These are phyloP conservation scores for Tricholomella constricta DNA, from an alignment of 768 basidiomycete species.

Conservation along the genomic window DNA sequence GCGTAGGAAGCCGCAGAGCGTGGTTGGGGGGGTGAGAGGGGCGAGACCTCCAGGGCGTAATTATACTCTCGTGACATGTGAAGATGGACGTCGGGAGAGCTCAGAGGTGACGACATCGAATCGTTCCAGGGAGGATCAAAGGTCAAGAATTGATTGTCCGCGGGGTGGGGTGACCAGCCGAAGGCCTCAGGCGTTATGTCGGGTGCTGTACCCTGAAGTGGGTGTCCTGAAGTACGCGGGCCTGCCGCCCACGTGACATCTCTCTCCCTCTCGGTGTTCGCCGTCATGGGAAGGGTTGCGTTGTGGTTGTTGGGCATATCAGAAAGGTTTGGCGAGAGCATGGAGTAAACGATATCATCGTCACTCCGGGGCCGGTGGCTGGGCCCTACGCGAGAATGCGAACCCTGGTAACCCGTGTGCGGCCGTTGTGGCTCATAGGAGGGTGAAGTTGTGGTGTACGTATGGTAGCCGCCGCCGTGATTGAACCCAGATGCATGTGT, in stretches of 20 bases:
- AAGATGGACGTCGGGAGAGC: slow-evolving; percentile 19
- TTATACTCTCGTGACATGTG: slow-evolving; percentile 21
- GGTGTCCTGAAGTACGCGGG: slow-evolving; percentile 5
- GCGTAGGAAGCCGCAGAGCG: slow-evolving; percentile 23
- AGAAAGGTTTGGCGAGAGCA: slow-evolving; percentile 11
- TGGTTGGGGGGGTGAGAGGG: slow-evolving; percentile 31
- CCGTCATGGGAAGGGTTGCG: not conserved
- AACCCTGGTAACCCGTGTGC: slow-evolving; percentile 8
- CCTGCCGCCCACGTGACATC: slow-evolving; percentile 11
- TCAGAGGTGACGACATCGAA: slow-evolving; percentile 26
- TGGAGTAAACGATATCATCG: slow-evolving; percentile 13
- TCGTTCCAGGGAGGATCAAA: slow-evolving; percentile 31
- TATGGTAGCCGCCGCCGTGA: slow-evolving; percentile 1
- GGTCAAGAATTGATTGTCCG: slow-evolving; percentile 27
- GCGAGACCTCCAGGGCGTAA: slow-evolving; percentile 35
- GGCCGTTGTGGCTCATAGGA: slow-evolving; percentile 8
- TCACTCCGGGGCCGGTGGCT: slow-evolving; percentile 10
- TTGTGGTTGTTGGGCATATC: slow-evolving; percentile 8
- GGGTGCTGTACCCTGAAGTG: slow-evolving; percentile 5
- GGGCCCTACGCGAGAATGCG: slow-evolving; percentile 5
- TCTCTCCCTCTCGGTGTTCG: slow-evolving; percentile 7
- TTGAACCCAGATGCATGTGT: slow-evolving; percentile 2
- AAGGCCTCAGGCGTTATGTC: slow-evolving; percentile 21
- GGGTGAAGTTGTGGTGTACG: slow-evolving; percentile 8
- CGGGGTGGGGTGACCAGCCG: slow-evolving; percentile 20